Conservation (phyloP, 805 yeast species). For the Cyberlindnera nakhonratchasimensis region DNA sequence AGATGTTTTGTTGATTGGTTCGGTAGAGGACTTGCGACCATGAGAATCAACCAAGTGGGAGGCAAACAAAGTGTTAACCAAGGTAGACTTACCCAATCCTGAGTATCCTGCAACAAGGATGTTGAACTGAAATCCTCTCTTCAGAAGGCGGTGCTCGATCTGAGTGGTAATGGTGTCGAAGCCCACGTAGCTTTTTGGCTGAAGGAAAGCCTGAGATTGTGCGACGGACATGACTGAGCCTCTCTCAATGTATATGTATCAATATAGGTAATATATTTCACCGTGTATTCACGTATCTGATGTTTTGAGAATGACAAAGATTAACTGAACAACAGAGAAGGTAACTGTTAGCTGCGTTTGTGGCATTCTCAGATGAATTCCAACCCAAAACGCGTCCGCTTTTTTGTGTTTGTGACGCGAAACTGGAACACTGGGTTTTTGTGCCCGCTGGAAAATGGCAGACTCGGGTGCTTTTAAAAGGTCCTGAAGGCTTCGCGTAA, state of each 20-base stretch:
- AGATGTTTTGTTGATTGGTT: slow-evolving; percentile 80
- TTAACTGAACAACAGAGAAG: too few relatives aligned
- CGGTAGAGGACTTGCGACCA: slow-evolving; percentile 66
- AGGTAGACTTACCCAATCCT: slow-evolving; percentile 92
- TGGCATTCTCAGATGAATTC: slow-evolving; percentile 15
- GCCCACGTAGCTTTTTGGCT: slow-evolving; percentile 84
- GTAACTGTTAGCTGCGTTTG: neutral
- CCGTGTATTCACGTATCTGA: too few relatives aligned
- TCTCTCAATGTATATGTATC: neutral
- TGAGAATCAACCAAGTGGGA: slow-evolving; percentile 69
- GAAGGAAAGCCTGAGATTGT: slow-evolving; percentile 17
- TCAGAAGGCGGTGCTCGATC: slow-evolving; percentile 86
- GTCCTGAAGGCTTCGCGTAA: too few relatives aligned
- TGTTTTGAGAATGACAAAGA: too few relatives aligned
- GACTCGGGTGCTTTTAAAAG: too few relatives aligned
- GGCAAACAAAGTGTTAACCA: slow-evolving; percentile 86
- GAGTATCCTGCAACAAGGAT: slow-evolving; percentile 91
- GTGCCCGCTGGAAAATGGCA: slow-evolving; percentile 3
- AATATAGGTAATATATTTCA: too few relatives aligned
- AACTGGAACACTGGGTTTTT: neutral
- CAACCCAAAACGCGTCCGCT: slow-evolving; percentile 21
- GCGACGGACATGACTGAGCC: slow-evolving; percentile 11
- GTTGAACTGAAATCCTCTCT: slow-evolving; percentile 92
- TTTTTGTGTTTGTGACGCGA: slow-evolving; percentile 10
- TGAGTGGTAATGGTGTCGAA: slow-evolving; percentile 95